Evolutionary conservation across 177 flowering plant species (phyloP).

Genomic region (Vitis hybrid): DNA sequence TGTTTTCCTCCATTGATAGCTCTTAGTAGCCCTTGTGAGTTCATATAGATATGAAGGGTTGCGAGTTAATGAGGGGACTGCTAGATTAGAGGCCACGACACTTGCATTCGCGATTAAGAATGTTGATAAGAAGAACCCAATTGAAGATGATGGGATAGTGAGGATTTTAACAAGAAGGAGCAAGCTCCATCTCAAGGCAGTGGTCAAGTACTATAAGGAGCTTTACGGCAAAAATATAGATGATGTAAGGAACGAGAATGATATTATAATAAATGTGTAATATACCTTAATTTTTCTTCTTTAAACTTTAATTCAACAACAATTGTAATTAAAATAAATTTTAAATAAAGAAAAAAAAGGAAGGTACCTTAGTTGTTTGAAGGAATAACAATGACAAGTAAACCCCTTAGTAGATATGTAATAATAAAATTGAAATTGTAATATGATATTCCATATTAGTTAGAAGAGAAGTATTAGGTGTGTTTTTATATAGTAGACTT

Average conservation of each 20-base stretch:
- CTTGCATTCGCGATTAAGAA: constrained; percentile 43
- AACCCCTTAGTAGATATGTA: too few species aligned
- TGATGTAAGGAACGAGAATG: constrained; percentile 32
- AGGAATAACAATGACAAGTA: too few species aligned
- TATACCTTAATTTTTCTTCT: too few species aligned
- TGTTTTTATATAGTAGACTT: too few species aligned
- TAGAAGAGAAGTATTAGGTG: too few species aligned
- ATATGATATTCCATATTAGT: too few species aligned
- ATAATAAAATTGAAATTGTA: too few species aligned
- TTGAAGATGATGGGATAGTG: constrained; percentile 58
- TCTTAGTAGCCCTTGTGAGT: constrained; percentile 70
- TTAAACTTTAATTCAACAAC: too few species aligned
- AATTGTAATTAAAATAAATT: too few species aligned
- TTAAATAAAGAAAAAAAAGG: too few species aligned
- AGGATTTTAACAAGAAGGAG: constrained; percentile 75
- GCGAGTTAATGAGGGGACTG: constrained; percentile 40
- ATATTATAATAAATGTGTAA: too few species aligned
- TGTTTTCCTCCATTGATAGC: constrained; percentile 33
- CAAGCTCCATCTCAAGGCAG: constrained; percentile 56
- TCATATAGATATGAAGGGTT: constrained; percentile 75
- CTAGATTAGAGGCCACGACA: constrained; percentile 63
- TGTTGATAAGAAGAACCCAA: constrained; percentile 19
- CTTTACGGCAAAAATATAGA: constrained; percentile 31
- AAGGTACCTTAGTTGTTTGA: too few species aligned
- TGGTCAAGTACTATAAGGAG: constrained; percentile 41